These are phyloP conservation scores for Aspergillus glaucus DNA, from an alignment of 2,329 filamentous ascomycete species.

Conservation along the genomic window DNA sequence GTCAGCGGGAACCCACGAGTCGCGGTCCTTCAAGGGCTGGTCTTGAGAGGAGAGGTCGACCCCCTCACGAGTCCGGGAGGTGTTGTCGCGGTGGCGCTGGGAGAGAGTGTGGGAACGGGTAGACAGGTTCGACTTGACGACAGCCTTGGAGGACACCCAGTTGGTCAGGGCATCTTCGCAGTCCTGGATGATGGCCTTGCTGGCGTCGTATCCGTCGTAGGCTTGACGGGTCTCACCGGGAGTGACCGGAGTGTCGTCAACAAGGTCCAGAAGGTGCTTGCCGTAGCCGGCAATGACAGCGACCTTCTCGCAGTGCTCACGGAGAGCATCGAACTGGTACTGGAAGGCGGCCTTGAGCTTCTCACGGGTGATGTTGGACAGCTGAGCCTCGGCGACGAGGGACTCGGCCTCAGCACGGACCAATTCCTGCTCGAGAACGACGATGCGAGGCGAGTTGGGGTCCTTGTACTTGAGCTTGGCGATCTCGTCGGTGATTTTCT, in stretches of 20 bases:
- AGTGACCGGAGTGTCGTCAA: conserved; percentile 94
- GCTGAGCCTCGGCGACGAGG: conserved; percentile 94
- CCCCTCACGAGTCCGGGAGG: conserved; percentile 61
- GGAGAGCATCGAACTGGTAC: conserved; percentile 96
- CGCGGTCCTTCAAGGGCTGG: conserved; percentile 68
- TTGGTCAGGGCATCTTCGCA: conserved; percentile 96
- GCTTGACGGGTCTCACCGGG: conserved; percentile 92
- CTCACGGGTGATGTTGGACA: conserved; percentile 98
- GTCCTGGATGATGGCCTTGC: conserved; percentile 98
- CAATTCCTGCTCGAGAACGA: conserved; percentile 96
- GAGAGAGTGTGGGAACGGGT: conserved; percentile 81
- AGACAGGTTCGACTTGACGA: conserved; percentile 80
- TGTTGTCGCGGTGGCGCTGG: conserved; percentile 70
- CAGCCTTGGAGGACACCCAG: conserved; percentile 88
- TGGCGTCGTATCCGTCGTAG: conserved; percentile 96
- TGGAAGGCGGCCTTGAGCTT: conserved; percentile 98
- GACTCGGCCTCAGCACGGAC: conserved; percentile 97
- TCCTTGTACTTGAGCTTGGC: conserved; percentile 99
- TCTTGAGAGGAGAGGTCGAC: conserved; percentile 81
- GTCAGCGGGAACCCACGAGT: conserved; percentile 71
- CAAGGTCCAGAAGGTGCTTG: conserved; percentile 93
- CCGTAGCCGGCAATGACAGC: conserved; percentile 96
- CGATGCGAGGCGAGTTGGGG: conserved; percentile 94
- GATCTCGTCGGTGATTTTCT: conserved; percentile 98
- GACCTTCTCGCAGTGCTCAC: conserved; percentile 96